phyloP scores from a whole-genome alignment of 495 filamentous ascomycete genomes.

The Cudoniella acicularis region DNA sequence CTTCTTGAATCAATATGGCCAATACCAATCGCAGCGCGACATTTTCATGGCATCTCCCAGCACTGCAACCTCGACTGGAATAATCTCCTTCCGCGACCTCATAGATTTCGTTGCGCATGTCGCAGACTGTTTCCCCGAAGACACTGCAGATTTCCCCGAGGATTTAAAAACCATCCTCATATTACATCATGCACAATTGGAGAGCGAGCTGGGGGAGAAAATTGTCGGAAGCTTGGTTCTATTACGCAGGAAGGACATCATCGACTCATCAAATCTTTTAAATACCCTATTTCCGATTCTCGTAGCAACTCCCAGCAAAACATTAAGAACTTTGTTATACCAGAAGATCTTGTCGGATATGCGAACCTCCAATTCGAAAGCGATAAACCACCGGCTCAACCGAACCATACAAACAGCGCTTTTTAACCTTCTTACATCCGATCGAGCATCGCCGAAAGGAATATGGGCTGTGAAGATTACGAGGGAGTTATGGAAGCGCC shows the following conservation, averaged over 20 bases:
- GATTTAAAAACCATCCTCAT: slow-evolving; percentile 77
- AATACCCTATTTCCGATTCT: slow-evolving; percentile 92
- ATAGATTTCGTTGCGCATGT: slow-evolving; percentile 90
- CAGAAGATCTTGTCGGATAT: slow-evolving; percentile 90
- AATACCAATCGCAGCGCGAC: slow-evolving; percentile 86
- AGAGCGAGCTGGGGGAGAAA: slow-evolving; percentile 85
- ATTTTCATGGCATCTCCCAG: slow-evolving; percentile 83
- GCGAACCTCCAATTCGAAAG: slow-evolving; percentile 75
- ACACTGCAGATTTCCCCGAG: slow-evolving; percentile 71
- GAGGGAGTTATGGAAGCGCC: slow-evolving; percentile 80
- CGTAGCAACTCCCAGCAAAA: slow-evolving; percentile 80
- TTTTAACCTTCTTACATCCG: slow-evolving; percentile 83
- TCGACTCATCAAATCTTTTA: slow-evolving; percentile 77
- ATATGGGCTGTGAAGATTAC: slow-evolving; percentile 93
- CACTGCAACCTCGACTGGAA: slow-evolving; percentile 67
- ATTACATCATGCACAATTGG: slow-evolving; percentile 74
- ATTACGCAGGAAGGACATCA: slow-evolving; percentile 82
- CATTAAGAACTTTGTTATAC: slow-evolving; percentile 77
- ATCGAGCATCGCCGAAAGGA: slow-evolving; percentile 77
- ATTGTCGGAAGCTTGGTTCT: slow-evolving; percentile 87
- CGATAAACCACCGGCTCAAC: slow-evolving; percentile 88
- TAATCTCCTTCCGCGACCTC: slow-evolving; percentile 77
- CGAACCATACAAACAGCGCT: slow-evolving; percentile 87
- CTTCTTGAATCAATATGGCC: slow-evolving; percentile 82
- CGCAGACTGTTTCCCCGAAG: slow-evolving; percentile 84